Conservation (phyloP, 805 yeast species). For the Candida chilensis region DNA sequence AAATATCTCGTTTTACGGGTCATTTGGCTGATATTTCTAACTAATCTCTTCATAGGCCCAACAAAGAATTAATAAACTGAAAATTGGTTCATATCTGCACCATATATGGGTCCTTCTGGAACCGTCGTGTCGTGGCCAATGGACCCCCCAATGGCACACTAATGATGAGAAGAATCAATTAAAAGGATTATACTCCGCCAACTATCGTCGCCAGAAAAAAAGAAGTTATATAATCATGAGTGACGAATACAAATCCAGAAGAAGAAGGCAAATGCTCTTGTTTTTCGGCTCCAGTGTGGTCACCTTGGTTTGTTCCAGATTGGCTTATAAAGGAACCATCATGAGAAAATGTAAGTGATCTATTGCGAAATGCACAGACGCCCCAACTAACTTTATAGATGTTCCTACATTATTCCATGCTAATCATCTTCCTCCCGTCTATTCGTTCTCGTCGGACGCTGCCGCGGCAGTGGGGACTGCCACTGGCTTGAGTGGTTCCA, state of each 20-base stretch:
- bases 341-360: slow-evolving; percentile 49
- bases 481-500: slow-evolving; percentile 61
- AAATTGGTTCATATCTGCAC: too few species aligned
- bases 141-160: too few species aligned
- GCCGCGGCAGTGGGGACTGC: slow-evolving; percentile 80
- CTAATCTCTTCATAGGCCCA: too few species aligned
- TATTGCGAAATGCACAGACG: slow-evolving; percentile 5
- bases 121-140: too few species aligned
- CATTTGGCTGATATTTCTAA: too few species aligned
- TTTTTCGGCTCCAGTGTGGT: slow-evolving; percentile 68
- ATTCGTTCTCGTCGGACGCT: slow-evolving; percentile 75
- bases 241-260: slow-evolving; percentile 46
- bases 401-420: slow-evolving; percentile 74
- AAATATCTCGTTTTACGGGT: slow-evolving; percentile 26
- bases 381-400: slow-evolving; percentile 13
- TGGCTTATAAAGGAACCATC: slow-evolving; percentile 68
- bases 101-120: too few species aligned
- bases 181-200: too few species aligned
- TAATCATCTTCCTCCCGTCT: slow-evolving; percentile 80
- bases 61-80: too few species aligned
- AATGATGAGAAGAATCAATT: too few species aligned
- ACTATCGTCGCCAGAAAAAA: too few species aligned
- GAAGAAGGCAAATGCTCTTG: slow-evolving; percentile 62
- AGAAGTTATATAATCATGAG: slow-evolving; percentile 15
- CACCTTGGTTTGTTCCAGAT: slow-evolving; percentile 62